A percentile compares a stretch with the other conserved stretches of the same genome.
These are phyloP conservation scores for Debaryomyces singareniensis DNA, from an alignment of 1,139 yeast species.

Conservation along the genomic window DNA sequence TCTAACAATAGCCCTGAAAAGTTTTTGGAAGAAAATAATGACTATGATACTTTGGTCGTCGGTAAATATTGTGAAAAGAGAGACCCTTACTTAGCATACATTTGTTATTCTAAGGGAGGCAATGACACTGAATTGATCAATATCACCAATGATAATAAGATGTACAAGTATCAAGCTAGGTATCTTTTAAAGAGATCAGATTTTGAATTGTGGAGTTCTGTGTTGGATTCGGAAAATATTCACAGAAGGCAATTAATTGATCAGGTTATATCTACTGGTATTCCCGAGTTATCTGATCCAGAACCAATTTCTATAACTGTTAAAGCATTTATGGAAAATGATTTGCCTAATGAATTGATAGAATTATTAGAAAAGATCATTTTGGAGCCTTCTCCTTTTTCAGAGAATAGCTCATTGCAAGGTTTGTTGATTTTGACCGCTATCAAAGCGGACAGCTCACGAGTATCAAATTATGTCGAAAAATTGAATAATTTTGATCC, in stretches of 20 bases:
- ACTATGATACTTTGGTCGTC: conserved; percentile 86
- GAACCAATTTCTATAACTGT: conserved; percentile 95
- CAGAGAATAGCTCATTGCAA: conserved; percentile 90
- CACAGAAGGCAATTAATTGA: conserved; percentile 90
- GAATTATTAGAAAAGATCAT: conserved; percentile 93
- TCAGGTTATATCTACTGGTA: conserved; percentile 92
- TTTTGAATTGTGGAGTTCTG: conserved; percentile 72
- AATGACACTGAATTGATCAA: conserved; percentile 84
- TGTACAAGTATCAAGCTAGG: conserved; percentile 98
- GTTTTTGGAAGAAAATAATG: conserved; percentile 84
- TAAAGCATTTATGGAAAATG: conserved; percentile 95
- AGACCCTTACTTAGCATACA: conserved; percentile 96
- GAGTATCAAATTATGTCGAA: conserved; percentile 79
- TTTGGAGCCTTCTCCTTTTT: conserved; percentile 94
- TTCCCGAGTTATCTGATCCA: conserved; percentile 91
- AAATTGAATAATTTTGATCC: conserved; percentile 89
- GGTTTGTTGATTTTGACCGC: conserved; percentile 91
- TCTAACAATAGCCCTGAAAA: conserved; percentile 96
- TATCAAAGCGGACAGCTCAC: conserved; percentile 86
- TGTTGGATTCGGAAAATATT: conserved; percentile 65
- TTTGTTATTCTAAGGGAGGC: conserved; percentile 92
- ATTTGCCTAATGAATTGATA: conserved; percentile 85
- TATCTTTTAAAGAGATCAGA: conserved; percentile 85
- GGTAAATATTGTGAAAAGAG: conserved; percentile 99
- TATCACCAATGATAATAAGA: conserved; percentile 92